phyloP scores from a whole-genome alignment of 78 protist genomes.

The Monocercomonoides exilis region DNA sequence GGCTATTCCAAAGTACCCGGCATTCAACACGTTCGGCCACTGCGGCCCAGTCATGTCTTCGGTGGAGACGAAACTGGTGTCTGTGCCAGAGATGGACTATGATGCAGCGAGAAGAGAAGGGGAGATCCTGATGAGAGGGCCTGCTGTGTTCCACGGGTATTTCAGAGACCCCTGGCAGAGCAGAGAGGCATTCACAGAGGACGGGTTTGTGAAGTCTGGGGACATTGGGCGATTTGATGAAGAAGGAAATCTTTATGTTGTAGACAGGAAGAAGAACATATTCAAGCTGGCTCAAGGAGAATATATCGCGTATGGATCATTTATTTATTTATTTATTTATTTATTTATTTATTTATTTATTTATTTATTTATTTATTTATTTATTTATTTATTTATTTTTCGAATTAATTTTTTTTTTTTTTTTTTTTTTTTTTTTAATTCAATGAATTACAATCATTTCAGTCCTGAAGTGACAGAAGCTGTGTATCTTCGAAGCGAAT shows the following conservation, averaged over 20 bases:
- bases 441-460: no score
- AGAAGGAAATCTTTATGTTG: background rate
- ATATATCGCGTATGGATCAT: conserved; percentile 33
- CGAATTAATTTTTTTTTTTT: no score
- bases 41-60: conserved; percentile 11
- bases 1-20: conserved; percentile 7
- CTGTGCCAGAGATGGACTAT: background rate
- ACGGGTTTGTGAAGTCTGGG: conserved; percentile 28
- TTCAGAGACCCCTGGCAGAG: background rate
- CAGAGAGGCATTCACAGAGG: conserved; percentile 4
- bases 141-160: conserved; percentile 14
- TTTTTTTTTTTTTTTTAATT: no score
- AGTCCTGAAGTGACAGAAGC: background rate
- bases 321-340: no score
- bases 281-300: conserved; percentile 30
- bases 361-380: no score
- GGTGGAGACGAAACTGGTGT: background rate
- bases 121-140: conserved; percentile 15
- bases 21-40: conserved; percentile 6
- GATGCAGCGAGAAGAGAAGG: background rate
- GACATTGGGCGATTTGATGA: background rate
- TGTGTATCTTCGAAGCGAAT: background rate
- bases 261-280: conserved; percentile 39
- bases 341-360: no score
- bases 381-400: no score